Base-by-base conservation (phyloP, 1,284 basidiomycete genomes). In the Melampsora larici-populina region DNA sequence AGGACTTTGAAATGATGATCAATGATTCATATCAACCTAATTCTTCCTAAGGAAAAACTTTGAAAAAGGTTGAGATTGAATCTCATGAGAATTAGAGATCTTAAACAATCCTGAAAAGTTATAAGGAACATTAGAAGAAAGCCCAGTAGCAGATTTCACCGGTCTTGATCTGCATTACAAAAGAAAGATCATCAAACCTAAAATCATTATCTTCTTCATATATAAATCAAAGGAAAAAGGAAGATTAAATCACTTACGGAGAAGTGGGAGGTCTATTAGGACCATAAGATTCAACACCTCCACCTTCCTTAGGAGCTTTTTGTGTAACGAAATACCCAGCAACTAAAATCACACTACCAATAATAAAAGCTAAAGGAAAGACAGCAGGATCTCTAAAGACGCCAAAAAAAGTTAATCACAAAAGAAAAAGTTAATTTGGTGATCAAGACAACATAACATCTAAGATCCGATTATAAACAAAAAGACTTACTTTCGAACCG, bases 231-330 rank as follows among this genome's bases (percentile, higher is more conserved):
- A 36, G 36, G n/a, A 49, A 55, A 55, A 15, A 55, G 15, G 51
- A 55, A 24, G 24, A 18, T 58, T 24, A 7, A 58, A 11, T 11
- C 1, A 58, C 55, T 58, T 58, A 58, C 55, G 18, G 13, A 9
- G 40, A 43, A 43, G 7, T 43, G 11, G 40, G 55, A 24, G 55
- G 55, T 29, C 26, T 58, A 29, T 58, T 29, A 2, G 71, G 46
- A 15, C 71, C 71, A 29, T 51, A 40, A 21, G 71, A 74, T 66
- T 75, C 73, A 0, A 60, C 65, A 2, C 73, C 73, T 9, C 73
- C 73, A 17, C 73, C 73, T 60, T 75, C 64, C 26, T 75, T 75
- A 24, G 73, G 73, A 4, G 73, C 65, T 55, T 75, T 75, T n/a
- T 67, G 65, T 24, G 55, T 60, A 1, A 64, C 64, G 29, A 75